Evolutionary conservation across 176 grass and related monocot species (phyloP), one percentile per base, ranked within the genome.

Genomic region (Phragmites australis): DNA sequence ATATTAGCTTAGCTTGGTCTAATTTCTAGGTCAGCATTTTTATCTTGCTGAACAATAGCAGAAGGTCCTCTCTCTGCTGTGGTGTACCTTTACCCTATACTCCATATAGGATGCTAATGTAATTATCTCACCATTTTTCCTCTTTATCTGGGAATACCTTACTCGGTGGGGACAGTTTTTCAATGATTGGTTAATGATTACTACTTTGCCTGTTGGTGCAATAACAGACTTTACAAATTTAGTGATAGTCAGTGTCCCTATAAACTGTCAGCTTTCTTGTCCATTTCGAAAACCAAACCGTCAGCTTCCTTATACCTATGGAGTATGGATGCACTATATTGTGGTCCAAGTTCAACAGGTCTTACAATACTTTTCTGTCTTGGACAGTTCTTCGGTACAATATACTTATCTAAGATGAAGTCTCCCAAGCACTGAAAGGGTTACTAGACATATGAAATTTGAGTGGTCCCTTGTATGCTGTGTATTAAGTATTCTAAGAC

Each of bases 301-400:
- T 57, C 64, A 56, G 49, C 23, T 49, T 37, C 42, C 67, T 70
- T 74, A 34, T 16, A 59, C 50, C 30, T 75, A 61, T 80, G 22
- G 26, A 69, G 56, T 81, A 11, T 25, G 19, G 67, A 45, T 82
- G 42, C 44, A 54, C 42, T 68, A 37, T 37, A 56, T 68, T 42
- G 82, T 85, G 82, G 87, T 82, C 83, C 88, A 77, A 41, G 60
- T 68, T 69, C 54, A 49, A 47, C 53, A 82, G 78, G 72, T 53
- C 30, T 72, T 57, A 45, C 41, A 82, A 66, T 86, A 86, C 82
- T 49, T 48, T 72, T 70, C 39, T 71, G 46, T 31, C 29, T 16
- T 63, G 29, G 75, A 79, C 81, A 74, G 76, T 67, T 34, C 50
- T 52, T 79, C 42, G 25, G 43, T 74, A 31, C 59, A 83, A 79